Conservation (phyloP, 192 early-diverging fungal species). For the Anaeromyces robustus region DNA sequence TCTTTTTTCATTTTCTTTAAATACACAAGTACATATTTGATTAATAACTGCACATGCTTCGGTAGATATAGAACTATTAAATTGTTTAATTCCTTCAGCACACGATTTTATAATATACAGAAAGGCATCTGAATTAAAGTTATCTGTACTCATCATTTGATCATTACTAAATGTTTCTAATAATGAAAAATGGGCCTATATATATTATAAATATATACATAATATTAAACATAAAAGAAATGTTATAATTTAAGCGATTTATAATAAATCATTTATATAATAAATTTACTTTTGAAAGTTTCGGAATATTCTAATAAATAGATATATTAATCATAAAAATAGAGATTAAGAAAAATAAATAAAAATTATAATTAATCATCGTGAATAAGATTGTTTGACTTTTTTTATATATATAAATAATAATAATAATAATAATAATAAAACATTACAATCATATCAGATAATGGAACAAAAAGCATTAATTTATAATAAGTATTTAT, state of each 20-base stretch:
- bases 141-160: neutral
- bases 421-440: neutral
- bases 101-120: neutral
- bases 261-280: no score
- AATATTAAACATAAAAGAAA: no score
- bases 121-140: neutral
- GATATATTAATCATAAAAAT: no score
- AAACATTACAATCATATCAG: neutral
- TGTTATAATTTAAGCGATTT: no score
- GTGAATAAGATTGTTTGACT: neutral
- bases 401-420: neutral
- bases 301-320: neutral
- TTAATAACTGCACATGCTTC: neutral
- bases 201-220: no score
- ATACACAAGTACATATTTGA: slow-evolving; percentile 2
- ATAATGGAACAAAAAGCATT: neutral
- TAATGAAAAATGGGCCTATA: neutral
- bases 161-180: neutral
- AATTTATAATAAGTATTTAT: neutral
- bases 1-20: slow-evolving; percentile 14
- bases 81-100: neutral
- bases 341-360: no score
- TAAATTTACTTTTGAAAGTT: neutral
- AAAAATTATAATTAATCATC: neutral
- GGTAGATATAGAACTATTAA: neutral